Evolutionary conservation across 805 yeast species (phyloP), one percentile per base, ranked within the genome.

Genomic region (Alloascoidea africana): DNA sequence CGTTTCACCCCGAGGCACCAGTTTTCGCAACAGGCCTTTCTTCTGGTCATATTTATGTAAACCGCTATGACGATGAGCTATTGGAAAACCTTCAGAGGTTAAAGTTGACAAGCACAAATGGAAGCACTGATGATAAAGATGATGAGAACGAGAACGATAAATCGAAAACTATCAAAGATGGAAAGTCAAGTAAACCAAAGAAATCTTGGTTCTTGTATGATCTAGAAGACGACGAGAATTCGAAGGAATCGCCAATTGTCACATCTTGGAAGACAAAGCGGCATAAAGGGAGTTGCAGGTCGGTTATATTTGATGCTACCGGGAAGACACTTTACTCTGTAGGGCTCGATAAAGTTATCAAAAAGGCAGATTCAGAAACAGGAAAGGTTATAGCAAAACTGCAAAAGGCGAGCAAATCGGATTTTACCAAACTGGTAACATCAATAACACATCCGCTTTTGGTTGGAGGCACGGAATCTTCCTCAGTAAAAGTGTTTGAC

Each of bases 231-330:
- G 58, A 52, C 4, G 54, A 49, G 16, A 52, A 49, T 3, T 55
- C 54, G 8, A 46, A 44, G 6, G n/a, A n/a, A n/a, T 42, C 41
- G 14, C 37, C 61, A 14, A 50, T 64, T 3, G 51, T 57, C 3
- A 49, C 67, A 17, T 39, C 56, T 1, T 89, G 98, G 98, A 71
- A 78, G 39, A 87, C 96, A 0, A 82, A 73, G 49, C 69, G 97
- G 52, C 97, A 89, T 52, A 86, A 85, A 54, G 87, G 85, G 1
- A 78, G 94, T 44, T 84, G 94, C 42, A 61, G 98, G 33, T 71
- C 80, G 3, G 59, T 83, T 2, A 60, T 71, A 4, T 76, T 84
- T 53, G 82, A 76, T 42, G 70, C 74, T 27, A 61, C 68, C 1
- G 85, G 85, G 2, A 52, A 57, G 4, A 66, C 30, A 23, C 38